Evolutionary conservation across 2,329 filamentous ascomycete species (phyloP).

Genomic region (Calonectria ilicicola): DNA sequence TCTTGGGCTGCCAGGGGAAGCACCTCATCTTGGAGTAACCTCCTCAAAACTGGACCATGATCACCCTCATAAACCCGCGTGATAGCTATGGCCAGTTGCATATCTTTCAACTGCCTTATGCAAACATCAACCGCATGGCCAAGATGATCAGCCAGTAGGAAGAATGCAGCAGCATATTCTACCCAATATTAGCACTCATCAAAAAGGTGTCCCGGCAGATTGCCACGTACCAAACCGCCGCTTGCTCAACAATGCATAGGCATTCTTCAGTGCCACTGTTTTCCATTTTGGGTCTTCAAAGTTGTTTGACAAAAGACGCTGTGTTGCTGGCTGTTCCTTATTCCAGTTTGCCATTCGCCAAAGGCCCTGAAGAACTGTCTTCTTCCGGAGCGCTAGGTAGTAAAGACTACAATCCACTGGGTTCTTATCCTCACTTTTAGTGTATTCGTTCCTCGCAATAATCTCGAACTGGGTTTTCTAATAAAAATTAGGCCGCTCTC

Average conservation of each 20-base stretch:
- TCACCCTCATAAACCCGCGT: slow-evolving; percentile 91
- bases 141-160: slow-evolving; percentile 87
- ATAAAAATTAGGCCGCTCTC: slow-evolving; percentile 17
- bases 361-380: slow-evolving; percentile 87
- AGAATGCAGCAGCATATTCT: slow-evolving; percentile 97
- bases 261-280: slow-evolving; percentile 93
- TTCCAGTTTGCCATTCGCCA: slow-evolving; percentile 97
- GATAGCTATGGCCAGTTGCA: slow-evolving; percentile 91
- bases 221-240: slow-evolving; percentile 79
- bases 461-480: slow-evolving; percentile 80
- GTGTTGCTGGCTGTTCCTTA: slow-evolving; percentile 84
- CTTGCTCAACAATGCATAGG: slow-evolving; percentile 93
- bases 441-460: slow-evolving; percentile 95
- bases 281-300: slow-evolving; percentile 90
- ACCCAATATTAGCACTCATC: slow-evolving; percentile 51
- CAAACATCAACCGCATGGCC: slow-evolving; percentile 89
- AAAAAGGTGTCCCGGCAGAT: neutral
- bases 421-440: slow-evolving; percentile 86
- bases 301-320: slow-evolving; percentile 86
- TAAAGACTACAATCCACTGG: slow-evolving; percentile 91
- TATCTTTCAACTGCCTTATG: slow-evolving; percentile 86
- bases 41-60: slow-evolving; percentile 77
- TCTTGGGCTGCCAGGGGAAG: slow-evolving; percentile 81
- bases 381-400: slow-evolving; percentile 92
- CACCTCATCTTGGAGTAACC: slow-evolving; percentile 83